phyloP scores from a whole-genome alignment of 352 stramenopile species.

The Globisporangium lucens region DNA sequence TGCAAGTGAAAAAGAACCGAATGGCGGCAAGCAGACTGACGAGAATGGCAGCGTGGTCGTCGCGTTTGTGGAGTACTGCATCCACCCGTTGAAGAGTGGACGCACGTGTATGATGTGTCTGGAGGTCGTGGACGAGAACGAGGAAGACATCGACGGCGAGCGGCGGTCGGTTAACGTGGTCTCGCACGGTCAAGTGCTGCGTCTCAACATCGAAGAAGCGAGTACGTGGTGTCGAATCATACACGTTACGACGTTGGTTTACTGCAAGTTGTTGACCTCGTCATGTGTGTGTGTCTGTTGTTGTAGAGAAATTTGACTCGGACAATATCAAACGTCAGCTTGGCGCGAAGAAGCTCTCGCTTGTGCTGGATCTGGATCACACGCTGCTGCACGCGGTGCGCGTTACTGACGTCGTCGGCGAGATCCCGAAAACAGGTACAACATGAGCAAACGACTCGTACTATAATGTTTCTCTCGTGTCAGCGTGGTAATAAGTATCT shows the following conservation, averaged over 20 bases:
- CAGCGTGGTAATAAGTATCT: neutral
- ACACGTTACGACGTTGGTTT: conserved; percentile 35
- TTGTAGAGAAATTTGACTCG: conserved; percentile 78
- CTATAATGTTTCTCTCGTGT: neutral
- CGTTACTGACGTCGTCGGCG: conserved; percentile 57
- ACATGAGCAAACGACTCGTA: neutral
- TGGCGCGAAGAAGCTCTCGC: conserved; percentile 87
- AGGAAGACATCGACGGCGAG: conserved; percentile 57
- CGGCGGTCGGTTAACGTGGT: conserved; percentile 69
- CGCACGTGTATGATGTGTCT: conserved; percentile 83
- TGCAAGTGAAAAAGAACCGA: neutral
- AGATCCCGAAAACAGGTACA: conserved; percentile 56
- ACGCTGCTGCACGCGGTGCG: conserved; percentile 94
- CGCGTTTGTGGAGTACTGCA: conserved; percentile 76
- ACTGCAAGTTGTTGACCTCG: conserved; percentile 4
- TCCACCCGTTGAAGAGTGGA: conserved; percentile 68
- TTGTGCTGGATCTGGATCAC: conserved; percentile 97
- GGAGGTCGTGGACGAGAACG: conserved; percentile 61
- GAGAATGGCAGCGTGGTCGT: conserved; percentile 22
- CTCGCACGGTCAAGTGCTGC: conserved; percentile 88
- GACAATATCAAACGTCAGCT: conserved; percentile 87
- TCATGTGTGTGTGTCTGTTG: neutral
- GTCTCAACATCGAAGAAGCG: conserved; percentile 96
- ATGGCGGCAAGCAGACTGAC: neutral
- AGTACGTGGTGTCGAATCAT: conserved; percentile 51